These are phyloP conservation scores for Trebouxia gelatinosa DNA, from an alignment of 163 green algal genomes.

Conservation along the genomic window DNA sequence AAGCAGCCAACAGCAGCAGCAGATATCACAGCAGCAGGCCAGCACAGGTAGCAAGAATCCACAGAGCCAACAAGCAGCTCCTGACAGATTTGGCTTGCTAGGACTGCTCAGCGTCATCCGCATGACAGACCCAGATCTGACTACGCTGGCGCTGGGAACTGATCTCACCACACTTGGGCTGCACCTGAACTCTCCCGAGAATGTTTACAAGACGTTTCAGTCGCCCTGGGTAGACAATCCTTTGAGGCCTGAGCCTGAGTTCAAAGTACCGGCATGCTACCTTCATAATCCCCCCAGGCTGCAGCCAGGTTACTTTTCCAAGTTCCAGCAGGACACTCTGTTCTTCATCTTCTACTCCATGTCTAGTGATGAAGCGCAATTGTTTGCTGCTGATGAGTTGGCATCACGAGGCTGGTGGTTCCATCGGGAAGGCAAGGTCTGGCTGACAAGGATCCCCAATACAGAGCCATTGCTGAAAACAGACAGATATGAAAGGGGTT, in stretches of 20 bases:
- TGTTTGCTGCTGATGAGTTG: conserved; percentile 91
- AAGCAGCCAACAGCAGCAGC: neutral
- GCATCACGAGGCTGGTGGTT: conserved; percentile 83
- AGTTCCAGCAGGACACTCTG: conserved; percentile 93
- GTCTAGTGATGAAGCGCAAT: conserved; percentile 73
- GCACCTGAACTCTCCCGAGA: conserved; percentile 89
- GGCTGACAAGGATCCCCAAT: conserved; percentile 81
- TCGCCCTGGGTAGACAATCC: conserved; percentile 85
- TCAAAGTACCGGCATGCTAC: conserved; percentile 85
- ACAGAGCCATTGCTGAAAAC: conserved; percentile 80
- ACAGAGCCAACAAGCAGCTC: conserved; percentile 10
- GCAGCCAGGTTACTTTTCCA: conserved; percentile 82
- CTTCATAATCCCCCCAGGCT: conserved; percentile 77
- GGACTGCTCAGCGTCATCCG: conserved; percentile 90
- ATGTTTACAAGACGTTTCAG: conserved; percentile 83
- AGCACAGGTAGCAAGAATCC: conserved; percentile 11
- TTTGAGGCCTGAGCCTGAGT: conserved; percentile 77
- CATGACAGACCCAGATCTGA: conserved; percentile 83
- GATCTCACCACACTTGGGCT: conserved; percentile 95
- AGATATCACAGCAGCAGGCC: neutral
- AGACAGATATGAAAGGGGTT: conserved; percentile 78
- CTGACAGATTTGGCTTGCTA: conserved; percentile 88
- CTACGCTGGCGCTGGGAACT: conserved; percentile 90
- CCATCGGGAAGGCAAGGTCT: conserved; percentile 78
- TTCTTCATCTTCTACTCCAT: conserved; percentile 98